phyloP scores from a whole-genome alignment of 1,284 basidiomycete species.

The Cutaneotrichosporon sp. region DNA sequence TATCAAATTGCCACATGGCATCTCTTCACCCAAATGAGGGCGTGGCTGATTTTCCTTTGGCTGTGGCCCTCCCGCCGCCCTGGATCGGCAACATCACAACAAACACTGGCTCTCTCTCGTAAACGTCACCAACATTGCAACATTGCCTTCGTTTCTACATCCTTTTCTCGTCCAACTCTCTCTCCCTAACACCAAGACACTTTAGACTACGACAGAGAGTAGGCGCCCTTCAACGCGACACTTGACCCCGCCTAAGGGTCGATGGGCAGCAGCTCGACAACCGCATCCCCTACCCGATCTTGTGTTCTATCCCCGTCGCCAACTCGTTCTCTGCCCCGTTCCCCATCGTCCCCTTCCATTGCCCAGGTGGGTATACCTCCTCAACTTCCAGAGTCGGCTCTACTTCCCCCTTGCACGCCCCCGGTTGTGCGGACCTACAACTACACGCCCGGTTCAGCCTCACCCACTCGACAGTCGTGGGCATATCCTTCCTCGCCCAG shows the following conservation, averaged over 20 bases:
- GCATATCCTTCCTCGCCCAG: too few species aligned
- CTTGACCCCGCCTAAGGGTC: neutral
- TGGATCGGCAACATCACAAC: constrained; percentile 3
- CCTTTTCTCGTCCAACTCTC: neutral
- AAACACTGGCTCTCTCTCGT: neutral
- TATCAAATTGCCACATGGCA: neutral
- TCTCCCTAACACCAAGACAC: neutral
- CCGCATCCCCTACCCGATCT: neutral
- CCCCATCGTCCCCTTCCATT: constrained; percentile 7
- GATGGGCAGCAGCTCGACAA: neutral
- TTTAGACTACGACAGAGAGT: neutral
- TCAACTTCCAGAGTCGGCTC: constrained; percentile 3
- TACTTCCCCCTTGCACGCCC: constrained; percentile 2
- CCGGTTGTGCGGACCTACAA: neutral
- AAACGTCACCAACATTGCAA: too few species aligned
- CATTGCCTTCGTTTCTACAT: neutral
- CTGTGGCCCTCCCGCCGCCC: neutral
- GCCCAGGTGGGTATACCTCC: constrained; percentile 11
- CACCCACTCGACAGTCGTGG: too few species aligned
- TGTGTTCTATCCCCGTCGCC: neutral
- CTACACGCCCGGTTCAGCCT: too few species aligned
- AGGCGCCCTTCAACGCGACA: neutral
- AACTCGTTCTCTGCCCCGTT: neutral
- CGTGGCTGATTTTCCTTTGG: constrained; percentile 17
- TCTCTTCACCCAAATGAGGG: too few species aligned